phyloP scores from a whole-genome alignment of 768 basidiomycete species.

The Chalciporus chontae region DNA sequence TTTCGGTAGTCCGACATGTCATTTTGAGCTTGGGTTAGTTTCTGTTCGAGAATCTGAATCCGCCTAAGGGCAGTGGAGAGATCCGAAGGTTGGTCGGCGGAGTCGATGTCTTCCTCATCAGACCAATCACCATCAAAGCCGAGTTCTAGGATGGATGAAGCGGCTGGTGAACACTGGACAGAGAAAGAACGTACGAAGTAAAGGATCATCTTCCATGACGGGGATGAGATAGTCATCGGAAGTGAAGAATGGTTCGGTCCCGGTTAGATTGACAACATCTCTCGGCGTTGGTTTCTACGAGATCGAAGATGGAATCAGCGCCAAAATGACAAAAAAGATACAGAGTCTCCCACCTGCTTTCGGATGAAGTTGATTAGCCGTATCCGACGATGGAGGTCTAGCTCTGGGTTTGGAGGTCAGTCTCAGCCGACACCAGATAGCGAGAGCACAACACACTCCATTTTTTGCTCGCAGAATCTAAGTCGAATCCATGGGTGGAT shows the following conservation, averaged over 20 bases:
- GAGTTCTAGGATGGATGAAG: conserved; percentile 43
- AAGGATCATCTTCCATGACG: conserved; percentile 78
- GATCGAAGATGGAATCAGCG: conserved; percentile 3
- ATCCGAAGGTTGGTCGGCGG: conserved; percentile 23
- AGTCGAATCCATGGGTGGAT: conserved; percentile 55
- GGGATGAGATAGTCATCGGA: conserved; percentile 84
- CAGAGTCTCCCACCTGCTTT: conserved; percentile 51
- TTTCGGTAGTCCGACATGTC: conserved; percentile 61
- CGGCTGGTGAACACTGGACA: background rate
- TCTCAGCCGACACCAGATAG: background rate
- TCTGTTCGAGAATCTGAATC: conserved; percentile 58
- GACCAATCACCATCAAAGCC: conserved; percentile 71
- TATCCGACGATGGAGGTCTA: conserved; percentile 79
- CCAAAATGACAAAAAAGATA: background rate
- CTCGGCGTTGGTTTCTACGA: conserved; percentile 51
- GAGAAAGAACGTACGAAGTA: conserved; percentile 52
- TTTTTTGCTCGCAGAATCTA: conserved; percentile 46
- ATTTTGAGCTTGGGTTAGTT: conserved; percentile 54
- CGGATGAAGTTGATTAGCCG: conserved; percentile 87
- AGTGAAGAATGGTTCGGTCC: conserved; percentile 58
- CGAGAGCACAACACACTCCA: conserved; percentile 47
- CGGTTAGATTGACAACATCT: conserved; percentile 46
- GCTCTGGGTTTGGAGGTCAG: conserved; percentile 36
- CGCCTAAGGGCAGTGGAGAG: conserved; percentile 37
- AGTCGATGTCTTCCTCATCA: conserved; percentile 42